Evolutionary conservation across 768 basidiomycete genomes (phyloP).

Genomic region (Gloeophyllum trabeum): DNA sequence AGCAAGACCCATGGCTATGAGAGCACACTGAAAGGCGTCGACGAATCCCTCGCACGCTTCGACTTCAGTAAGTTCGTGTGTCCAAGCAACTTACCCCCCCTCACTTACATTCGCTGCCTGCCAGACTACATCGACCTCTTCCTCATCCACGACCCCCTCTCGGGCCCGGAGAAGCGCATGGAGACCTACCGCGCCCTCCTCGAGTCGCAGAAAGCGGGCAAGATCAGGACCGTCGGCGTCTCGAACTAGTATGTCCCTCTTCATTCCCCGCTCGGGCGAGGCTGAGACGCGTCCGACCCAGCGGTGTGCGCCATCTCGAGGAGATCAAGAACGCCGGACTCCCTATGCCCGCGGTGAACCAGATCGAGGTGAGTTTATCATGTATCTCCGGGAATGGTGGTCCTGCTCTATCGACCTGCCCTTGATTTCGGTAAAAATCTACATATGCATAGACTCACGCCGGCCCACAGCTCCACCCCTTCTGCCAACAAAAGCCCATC

Average conservation of each 20-base stretch:
- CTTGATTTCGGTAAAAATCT: background rate
- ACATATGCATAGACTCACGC: background rate
- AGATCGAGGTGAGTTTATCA: slow-evolving; percentile 50
- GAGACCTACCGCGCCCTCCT: slow-evolving; percentile 27
- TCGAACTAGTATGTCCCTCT: slow-evolving; percentile 32
- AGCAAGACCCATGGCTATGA: slow-evolving; percentile 54
- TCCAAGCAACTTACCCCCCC: background rate
- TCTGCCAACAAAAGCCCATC: slow-evolving; percentile 25
- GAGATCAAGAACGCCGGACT: slow-evolving; percentile 57
- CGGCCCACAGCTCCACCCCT: slow-evolving; percentile 8
- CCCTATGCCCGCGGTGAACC: slow-evolving; percentile 65
- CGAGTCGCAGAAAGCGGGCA: slow-evolving; percentile 22
- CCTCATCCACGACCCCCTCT: slow-evolving; percentile 31
- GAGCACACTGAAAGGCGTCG: slow-evolving; percentile 34
- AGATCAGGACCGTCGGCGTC: slow-evolving; percentile 29
- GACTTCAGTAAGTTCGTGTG: slow-evolving; percentile 1
- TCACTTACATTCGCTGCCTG: background rate
- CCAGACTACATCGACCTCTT: slow-evolving; percentile 35
- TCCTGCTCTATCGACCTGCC: background rate
- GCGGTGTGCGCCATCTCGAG: slow-evolving; percentile 60
- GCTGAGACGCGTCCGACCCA: slow-evolving; percentile 15
- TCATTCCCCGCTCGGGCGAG: too few species aligned
- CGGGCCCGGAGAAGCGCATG: slow-evolving; percentile 25
- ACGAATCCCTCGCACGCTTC: slow-evolving; percentile 10
- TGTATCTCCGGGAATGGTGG: background rate